Evolutionary conservation across 345 rosid species (phyloP).

Genomic region (Balakata baccata): DNA sequence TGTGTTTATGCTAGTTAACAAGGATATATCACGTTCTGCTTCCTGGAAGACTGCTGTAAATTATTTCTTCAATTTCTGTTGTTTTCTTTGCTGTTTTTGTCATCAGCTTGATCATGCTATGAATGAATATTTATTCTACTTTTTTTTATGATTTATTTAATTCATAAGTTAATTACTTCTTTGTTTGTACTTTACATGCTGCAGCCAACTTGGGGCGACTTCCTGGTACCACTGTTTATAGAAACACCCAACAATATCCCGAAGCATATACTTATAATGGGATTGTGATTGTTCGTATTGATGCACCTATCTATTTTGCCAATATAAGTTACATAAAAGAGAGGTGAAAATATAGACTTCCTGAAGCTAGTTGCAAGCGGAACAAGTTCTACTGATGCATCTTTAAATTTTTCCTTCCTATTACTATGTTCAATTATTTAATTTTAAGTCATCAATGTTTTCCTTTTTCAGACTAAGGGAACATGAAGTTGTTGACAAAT

Average conservation of each 20-base stretch:
- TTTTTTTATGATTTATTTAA: neutral
- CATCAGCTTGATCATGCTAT: neutral
- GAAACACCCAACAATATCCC: constrained; percentile 86
- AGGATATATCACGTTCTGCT: neutral
- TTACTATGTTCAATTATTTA: neutral
- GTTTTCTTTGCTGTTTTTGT: neutral
- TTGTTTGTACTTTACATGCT: constrained; percentile 6
- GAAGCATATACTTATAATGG: constrained; percentile 94
- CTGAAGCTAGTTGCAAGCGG: constrained; percentile 9
- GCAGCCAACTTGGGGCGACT: constrained; percentile 97
- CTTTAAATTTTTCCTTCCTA: neutral
- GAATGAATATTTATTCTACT: neutral
- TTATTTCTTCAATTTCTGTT: neutral
- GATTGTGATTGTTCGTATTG: constrained; percentile 85
- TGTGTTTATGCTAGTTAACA: neutral
- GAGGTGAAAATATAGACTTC: constrained; percentile 43
- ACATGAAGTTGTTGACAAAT: constrained; percentile 77
- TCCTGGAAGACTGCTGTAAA: neutral
- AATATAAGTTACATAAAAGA: constrained; percentile 91
- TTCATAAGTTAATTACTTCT: neutral
- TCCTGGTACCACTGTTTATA: constrained; percentile 96
- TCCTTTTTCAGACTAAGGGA: constrained; percentile 64
- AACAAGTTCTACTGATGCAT: constrained; percentile 10
- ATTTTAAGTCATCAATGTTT: constrained; percentile 12
- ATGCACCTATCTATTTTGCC: constrained; percentile 95